Percentiles rank a stretch among this genome's conserved stretches.
phyloP scores from a whole-genome alignment of 2,329 filamentous ascomycete genomes.

The Tricladium varicosporioides region DNA sequence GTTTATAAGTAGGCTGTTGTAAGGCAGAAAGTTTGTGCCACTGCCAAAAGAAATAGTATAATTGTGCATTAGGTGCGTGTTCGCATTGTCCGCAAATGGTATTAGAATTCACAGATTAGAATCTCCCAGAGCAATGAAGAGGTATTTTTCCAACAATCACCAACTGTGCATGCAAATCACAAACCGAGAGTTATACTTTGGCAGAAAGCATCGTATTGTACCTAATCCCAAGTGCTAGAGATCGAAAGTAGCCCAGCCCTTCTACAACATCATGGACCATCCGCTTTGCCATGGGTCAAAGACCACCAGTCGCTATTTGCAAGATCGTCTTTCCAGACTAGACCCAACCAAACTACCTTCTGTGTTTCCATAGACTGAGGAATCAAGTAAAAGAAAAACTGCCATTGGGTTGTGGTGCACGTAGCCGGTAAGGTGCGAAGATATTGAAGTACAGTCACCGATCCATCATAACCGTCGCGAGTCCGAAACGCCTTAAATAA shows the following conservation, averaged over 20 bases:
- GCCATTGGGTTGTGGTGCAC: constrained; percentile 11
- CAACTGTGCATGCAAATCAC: background rate
- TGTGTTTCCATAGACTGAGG: constrained; percentile 5
- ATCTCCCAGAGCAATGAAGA: background rate
- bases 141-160: background rate
- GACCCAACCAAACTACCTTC: background rate
- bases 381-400: constrained; percentile 21
- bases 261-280: background rate
- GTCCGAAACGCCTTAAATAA: constrained; percentile 14
- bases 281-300: background rate
- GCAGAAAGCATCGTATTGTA: constrained; percentile 30
- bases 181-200: constrained; percentile 1
- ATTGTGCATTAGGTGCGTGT: no score
- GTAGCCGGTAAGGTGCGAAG: background rate
- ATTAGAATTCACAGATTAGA: no score
- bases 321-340: background rate
- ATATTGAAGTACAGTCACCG: background rate
- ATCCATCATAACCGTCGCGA: constrained; percentile 4
- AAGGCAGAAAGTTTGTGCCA: no score
- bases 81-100: no score
- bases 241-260: constrained; percentile 16
- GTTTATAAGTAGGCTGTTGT: no score
- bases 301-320: background rate
- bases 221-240: constrained; percentile 23
- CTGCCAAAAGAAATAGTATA: no score